Evolutionary conservation across 2,329 filamentous ascomycete genomes (phyloP), one percentile per base, ranked within the genome.

Genomic region (Exophiala bonariae): DNA sequence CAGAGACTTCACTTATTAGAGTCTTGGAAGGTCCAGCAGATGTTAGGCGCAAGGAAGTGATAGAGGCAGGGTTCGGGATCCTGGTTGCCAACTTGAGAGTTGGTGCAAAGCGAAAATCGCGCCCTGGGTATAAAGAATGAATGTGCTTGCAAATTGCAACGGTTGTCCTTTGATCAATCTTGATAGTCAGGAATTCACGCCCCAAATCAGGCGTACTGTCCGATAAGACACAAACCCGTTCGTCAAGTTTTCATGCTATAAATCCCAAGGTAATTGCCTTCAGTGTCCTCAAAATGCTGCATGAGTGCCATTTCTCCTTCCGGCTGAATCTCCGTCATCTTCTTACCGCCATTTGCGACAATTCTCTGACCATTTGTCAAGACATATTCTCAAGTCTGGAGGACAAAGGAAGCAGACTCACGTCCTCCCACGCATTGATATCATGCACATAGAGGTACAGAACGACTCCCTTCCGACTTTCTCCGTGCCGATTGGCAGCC

Each of bases 241-340:
- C n/a, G n/a, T n/a, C n/a, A n/a, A n/a, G n/a, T 46, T 35, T 51
- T 51, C 20, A 52, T 34, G 8, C 28, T 44, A 41, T 52, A 52
- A 14, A 61, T 50, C 3, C 59, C 59, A 17, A 58, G 23, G n/a
- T 50, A 41, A 47, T 60, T 61, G 3, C 58, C 58, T 32, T 61
- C 59, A 4, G 55, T 50, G 32, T 60, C 58, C 23, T 52, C 50
- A 28, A 54, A 59, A 26, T 56, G 50, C 36, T 55, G 56, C 17
- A 56, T 55, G 13, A 47, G 39, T 13, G 53, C 56, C 33, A 34
- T 34, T 2, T 53, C 44, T 6, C 58, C 56, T 45, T 59, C 56
- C 5, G 51, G 51, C 22, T 46, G 19, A 35, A 51, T 41, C 3
- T 48, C 52, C 4, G 47, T 44, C 47, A 58, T 43, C 20, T 49